These are phyloP conservation scores for Cerioporus squamosus DNA, from an alignment of 1,284 basidiomycete species.

Conservation along the genomic window DNA sequence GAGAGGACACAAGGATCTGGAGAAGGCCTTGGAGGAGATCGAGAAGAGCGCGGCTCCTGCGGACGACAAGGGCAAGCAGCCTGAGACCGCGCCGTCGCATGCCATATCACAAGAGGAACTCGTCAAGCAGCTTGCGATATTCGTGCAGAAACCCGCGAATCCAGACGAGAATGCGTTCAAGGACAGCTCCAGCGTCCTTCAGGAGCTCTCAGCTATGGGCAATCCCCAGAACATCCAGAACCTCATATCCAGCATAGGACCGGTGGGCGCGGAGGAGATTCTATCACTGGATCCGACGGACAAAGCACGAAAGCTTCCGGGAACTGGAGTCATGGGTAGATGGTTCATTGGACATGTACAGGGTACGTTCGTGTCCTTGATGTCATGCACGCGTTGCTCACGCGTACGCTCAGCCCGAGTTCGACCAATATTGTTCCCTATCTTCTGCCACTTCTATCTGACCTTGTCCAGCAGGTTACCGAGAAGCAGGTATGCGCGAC, in stretches of 20 bases:
- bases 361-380: slow-evolving; percentile 47
- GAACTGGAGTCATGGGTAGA: slow-evolving; percentile 95
- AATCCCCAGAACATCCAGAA: slow-evolving; percentile 73
- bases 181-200: slow-evolving; percentile 64
- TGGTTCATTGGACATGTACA: slow-evolving; percentile 86
- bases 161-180: slow-evolving; percentile 71
- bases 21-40: slow-evolving; percentile 76
- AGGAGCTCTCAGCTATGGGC: slow-evolving; percentile 66
- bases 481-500: slow-evolving; percentile 75
- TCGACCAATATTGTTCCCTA: slow-evolving; percentile 93
- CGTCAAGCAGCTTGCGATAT: slow-evolving; percentile 67
- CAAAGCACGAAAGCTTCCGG: slow-evolving; percentile 84
- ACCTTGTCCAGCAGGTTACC: slow-evolving; percentile 89
- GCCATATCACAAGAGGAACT: slow-evolving; percentile 64
- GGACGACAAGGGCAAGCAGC: slow-evolving; percentile 56
- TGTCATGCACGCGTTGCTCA: slow-evolving; percentile 7
- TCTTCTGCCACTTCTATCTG: slow-evolving; percentile 97
- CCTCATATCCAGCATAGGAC: slow-evolving; percentile 74
- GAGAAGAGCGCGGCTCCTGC: slow-evolving; percentile 49
- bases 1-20: slow-evolving; percentile 80
- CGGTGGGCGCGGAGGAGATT: slow-evolving; percentile 82
- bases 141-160: slow-evolving; percentile 63
- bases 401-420: slow-evolving; percentile 73
- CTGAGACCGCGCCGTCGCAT: slow-evolving; percentile 39
- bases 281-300: slow-evolving; percentile 87